phyloP scores from a whole-genome alignment of 139 green algal genomes.

The Chlorella sp. region DNA sequence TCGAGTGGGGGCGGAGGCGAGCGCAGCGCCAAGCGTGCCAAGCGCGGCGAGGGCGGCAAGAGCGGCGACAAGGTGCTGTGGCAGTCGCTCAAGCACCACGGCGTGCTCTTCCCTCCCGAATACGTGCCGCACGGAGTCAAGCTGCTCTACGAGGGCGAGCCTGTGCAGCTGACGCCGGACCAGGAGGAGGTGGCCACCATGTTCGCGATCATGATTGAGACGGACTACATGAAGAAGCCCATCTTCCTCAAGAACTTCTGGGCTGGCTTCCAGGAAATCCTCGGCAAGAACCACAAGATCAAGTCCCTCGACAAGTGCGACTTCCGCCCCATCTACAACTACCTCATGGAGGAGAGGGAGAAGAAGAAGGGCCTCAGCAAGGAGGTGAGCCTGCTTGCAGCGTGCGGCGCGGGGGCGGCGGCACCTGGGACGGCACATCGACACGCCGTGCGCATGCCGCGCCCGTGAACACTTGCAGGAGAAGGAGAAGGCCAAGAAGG shows the following conservation, averaged over 20 bases:
- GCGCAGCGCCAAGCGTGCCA: neutral
- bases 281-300: constrained; percentile 86
- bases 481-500: constrained; percentile 78
- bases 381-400: constrained; percentile 58
- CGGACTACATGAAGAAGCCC: constrained; percentile 93
- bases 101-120: constrained; percentile 93
- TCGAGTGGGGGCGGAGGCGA: neutral
- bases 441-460: no score
- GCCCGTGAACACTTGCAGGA: no score
- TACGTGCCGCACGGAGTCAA: constrained; percentile 86
- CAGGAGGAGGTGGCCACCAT: constrained; percentile 90
- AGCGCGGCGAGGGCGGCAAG: neutral
- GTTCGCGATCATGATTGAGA: constrained; percentile 95
- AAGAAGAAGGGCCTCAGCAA: constrained; percentile 85
- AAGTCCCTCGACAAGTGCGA: constrained; percentile 87
- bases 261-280: constrained; percentile 83
- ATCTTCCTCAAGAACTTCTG: constrained; percentile 88
- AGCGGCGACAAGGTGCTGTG: constrained; percentile 58
- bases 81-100: constrained; percentile 80
- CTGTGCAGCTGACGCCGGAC: constrained; percentile 83
- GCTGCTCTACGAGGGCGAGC: constrained; percentile 90
- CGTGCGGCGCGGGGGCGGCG: no score
- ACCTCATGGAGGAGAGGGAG: constrained; percentile 80
- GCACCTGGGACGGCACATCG: no score
- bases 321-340: constrained; percentile 94